A percentile compares a stretch with the other conserved stretches of the same genome.
Evolutionary conservation across 2,329 filamentous ascomycete genomes (phyloP).

Genomic region (Arthroderma sp.): DNA sequence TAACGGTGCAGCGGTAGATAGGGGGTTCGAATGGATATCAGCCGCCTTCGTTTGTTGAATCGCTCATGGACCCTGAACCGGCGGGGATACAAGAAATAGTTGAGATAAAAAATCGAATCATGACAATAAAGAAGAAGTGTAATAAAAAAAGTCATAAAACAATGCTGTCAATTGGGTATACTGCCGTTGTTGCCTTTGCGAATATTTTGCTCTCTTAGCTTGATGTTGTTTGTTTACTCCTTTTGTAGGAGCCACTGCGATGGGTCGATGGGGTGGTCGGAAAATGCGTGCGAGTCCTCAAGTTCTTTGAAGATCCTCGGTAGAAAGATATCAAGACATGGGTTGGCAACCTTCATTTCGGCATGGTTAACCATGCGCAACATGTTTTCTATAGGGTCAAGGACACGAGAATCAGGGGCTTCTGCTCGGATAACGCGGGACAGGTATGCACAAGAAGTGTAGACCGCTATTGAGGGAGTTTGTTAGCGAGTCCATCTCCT

Average conservation of each 20-base stretch:
- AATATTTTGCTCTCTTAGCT: too few relatives aligned
- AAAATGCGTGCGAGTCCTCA: background rate
- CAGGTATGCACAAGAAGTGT: conserved; percentile 3
- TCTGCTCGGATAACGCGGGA: conserved; percentile 1
- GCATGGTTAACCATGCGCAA: background rate
- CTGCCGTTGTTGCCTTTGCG: too few relatives aligned
- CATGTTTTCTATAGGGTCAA: conserved; percentile 1
- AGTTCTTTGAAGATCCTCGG: conserved; percentile 2
- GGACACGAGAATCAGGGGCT: background rate
- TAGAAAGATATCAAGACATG: background rate
- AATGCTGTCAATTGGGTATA: too few relatives aligned
- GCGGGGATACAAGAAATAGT: too few relatives aligned
- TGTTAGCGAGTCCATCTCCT: background rate
- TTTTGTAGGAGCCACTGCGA: conserved; percentile 1
- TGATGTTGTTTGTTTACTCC: background rate
- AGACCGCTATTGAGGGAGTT: background rate
- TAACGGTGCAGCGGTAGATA: too few relatives aligned
- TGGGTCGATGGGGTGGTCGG: background rate
- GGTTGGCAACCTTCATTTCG: conserved; percentile 2
- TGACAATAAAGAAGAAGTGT: too few relatives aligned
- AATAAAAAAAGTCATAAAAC: too few relatives aligned
- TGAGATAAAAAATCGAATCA: too few relatives aligned
- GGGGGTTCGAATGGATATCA: too few relatives aligned
- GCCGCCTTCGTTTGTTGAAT: too few relatives aligned
- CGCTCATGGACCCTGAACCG: too few relatives aligned